A percentile compares a stretch with the other conserved stretches of the same genome.
Conservation (phyloP, 2,329 filamentous ascomycete species). For the Lojkania enalia region DNA sequence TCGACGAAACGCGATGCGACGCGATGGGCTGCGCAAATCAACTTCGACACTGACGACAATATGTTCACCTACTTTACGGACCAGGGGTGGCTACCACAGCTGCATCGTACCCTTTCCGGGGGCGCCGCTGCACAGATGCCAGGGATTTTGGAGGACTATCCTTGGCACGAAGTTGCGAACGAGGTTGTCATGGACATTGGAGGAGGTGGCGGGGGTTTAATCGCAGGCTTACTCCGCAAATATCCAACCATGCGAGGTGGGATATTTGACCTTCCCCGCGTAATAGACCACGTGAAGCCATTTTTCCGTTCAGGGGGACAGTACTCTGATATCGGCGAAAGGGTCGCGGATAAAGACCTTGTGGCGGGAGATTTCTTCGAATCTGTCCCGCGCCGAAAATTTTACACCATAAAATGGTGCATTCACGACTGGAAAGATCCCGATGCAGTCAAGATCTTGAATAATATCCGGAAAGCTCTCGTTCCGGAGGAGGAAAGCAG, state of each 20-base stretch:
- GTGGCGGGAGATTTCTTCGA: conserved; percentile 47
- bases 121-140: conserved; percentile 45
- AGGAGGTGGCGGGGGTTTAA: conserved; percentile 46
- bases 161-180: conserved; percentile 46
- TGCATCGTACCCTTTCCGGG: conserved; percentile 46
- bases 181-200: conserved; percentile 46
- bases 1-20: conserved; percentile 22
- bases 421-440: conserved; percentile 50
- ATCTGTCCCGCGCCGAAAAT: conserved; percentile 34
- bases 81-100: conserved; percentile 35
- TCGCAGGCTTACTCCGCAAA: conserved; percentile 41
- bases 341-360: conserved; percentile 31
- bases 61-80: conserved; percentile 48
- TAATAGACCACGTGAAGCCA: conserved; percentile 37
- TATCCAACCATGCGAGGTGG: conserved; percentile 37
- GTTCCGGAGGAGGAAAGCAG: conserved; percentile 24
- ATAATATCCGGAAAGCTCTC: conserved; percentile 38
- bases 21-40: conserved; percentile 45
- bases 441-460: conserved; percentile 34
- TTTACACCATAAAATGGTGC: conserved; percentile 48
- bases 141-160: conserved; percentile 52
- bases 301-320: conserved; percentile 35
- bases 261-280: conserved; percentile 41
- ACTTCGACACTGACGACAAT: conserved; percentile 46
- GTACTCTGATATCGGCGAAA: conserved; percentile 39